Conservation (phyloP, 345 rosid species). For the Bruguiera parviflora region DNA sequence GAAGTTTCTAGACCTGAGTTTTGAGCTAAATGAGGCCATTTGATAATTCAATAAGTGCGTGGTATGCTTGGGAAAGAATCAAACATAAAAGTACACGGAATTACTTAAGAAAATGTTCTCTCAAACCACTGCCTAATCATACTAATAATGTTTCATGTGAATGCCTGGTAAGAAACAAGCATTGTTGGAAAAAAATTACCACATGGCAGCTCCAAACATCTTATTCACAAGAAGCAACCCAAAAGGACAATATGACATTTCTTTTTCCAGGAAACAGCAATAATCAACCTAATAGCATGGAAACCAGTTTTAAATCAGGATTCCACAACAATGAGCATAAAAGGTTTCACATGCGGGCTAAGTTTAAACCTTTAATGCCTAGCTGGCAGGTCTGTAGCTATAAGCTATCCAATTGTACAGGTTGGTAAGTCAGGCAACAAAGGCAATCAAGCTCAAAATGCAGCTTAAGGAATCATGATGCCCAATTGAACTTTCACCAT, state of each 20-base stretch:
- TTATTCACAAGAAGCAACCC: not conserved
- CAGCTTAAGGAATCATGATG: no score
- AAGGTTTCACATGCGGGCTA: not conserved
- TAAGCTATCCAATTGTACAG: no score
- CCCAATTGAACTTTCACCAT: no score
- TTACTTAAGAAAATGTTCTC: not conserved
- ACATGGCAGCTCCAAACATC: no score
- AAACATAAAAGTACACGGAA: not conserved
- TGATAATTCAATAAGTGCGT: not conserved
- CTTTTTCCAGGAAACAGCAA: not conserved
- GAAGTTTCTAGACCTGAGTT: not conserved
- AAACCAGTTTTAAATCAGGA: conserved; percentile 6
- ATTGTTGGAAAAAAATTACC: no score
- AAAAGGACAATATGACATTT: not conserved
- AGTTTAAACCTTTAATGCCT: not conserved
- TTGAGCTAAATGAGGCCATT: not conserved
- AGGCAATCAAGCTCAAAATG: no score
- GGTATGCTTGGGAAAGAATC: not conserved
- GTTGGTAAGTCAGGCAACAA: no score
- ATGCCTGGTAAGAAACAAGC: no score
- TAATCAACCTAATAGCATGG: not conserved
- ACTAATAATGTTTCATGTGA: not conserved
- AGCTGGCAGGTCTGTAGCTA: no score
- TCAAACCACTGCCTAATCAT: conserved; percentile 6
- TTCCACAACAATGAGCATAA: not conserved